Evolutionary conservation across 345 rosid species (phyloP), one percentile per base, ranked within the genome.

Genomic region (Moricandia arvensis): DNA sequence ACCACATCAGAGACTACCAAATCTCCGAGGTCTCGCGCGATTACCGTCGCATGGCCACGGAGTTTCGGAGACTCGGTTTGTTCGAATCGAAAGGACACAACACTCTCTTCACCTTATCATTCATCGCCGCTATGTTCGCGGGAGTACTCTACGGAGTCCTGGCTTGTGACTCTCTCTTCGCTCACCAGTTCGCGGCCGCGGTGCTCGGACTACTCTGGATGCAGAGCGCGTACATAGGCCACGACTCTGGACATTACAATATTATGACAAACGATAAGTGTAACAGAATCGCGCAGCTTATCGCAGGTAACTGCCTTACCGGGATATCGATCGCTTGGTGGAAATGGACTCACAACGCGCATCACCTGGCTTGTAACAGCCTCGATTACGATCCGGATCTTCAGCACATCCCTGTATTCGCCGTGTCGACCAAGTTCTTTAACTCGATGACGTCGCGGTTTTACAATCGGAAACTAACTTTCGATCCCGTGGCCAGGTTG

Each of bases 321-420:
- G 99, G 99, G 8, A 95, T 95, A 37, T 90, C 97, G 59, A 95
- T 95, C 71, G 99, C 98, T 6, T 93, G 99, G 99, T 95, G 99
- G 99, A 95, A 95, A 72, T 93, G 99, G 97, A 95, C 98, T 24
- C 99, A 95, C 66, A 95, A 95, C 59, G 97, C 93, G 2, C 99
- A 95, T 67, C 99, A 95, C 62, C 49, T 95, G 12, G 90, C 99
- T n/a, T 87, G 92, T 79, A 95, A 95, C 70, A 90, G 97, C 55
- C 93, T 95, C 2, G 99, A 95, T 72, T 76, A 87, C 37, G 99
- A 95, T 77, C 99, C 99, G 1, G 99, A 95, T 83, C 94, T 95
- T 4, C 99, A 95, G 66, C 99, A 95, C 77, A 92, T 95, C 41
- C 99, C 99, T 0, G 82, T 95, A 5, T 86, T 95, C 54, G 99